phyloP scores from a whole-genome alignment of 306 rosid species.

The Herpetospermum pedunculosum region DNA sequence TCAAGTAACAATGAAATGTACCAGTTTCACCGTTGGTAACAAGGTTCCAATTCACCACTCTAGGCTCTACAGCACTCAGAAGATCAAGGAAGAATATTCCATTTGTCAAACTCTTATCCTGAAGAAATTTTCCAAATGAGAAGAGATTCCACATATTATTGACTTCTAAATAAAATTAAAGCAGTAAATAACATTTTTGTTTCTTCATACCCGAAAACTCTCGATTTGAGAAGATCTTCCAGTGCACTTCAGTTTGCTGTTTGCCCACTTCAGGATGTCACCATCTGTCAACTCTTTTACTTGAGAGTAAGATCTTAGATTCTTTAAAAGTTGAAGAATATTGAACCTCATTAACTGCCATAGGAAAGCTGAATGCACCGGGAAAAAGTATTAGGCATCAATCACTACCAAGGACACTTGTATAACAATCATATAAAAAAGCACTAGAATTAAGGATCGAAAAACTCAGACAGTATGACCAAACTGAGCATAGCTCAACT shows the following conservation, averaged over 20 bases:
- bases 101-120: conserved; percentile 80
- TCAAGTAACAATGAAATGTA: conserved; percentile 14
- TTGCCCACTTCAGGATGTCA: conserved; percentile 81
- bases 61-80: conserved; percentile 92
- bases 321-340: conserved; percentile 79
- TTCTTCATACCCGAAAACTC: conserved; percentile 60
- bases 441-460: background rate
- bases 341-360: conserved; percentile 95
- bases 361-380: conserved; percentile 48
- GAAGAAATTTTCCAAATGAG: conserved; percentile 11
- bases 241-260: conserved; percentile 63
- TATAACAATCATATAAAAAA: background rate
- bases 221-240: conserved; percentile 69
- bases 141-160: background rate
- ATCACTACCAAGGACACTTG: background rate
- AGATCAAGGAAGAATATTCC: conserved; percentile 91
- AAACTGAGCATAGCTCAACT: too few species aligned
- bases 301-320: conserved; percentile 74
- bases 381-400: background rate
- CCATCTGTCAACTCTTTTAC: conserved; percentile 82
- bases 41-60: conserved; percentile 97
- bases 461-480: too few species aligned
- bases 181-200: background rate
- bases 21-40: conserved; percentile 91
- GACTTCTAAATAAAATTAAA: background rate